phyloP scores from a whole-genome alignment of 257 asterid species.

The Lycium ferocissimum region DNA sequence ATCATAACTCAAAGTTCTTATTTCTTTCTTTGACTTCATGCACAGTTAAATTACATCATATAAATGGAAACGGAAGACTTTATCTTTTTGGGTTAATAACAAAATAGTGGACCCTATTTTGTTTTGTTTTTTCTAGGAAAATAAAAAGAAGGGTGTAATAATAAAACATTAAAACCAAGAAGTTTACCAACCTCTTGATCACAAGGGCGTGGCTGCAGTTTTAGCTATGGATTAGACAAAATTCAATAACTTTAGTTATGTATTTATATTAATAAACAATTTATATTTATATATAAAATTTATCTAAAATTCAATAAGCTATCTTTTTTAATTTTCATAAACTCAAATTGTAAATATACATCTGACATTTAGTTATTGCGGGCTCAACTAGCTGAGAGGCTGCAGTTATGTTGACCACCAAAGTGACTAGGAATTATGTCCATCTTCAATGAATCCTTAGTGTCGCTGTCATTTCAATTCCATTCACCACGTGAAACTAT shows the following conservation, averaged over 20 bases:
- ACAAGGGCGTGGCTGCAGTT: too few species aligned
- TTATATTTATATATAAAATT: too few species aligned
- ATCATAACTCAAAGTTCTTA: too few species aligned
- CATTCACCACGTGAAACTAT: neutral
- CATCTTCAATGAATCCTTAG: constrained; percentile 12
- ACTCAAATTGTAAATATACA: neutral
- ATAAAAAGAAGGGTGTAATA: neutral
- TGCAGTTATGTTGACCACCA: neutral
- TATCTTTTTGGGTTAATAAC: neutral
- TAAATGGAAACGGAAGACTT: too few species aligned
- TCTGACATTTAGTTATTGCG: neutral
- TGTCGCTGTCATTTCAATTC: neutral
- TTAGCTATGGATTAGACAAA: too few species aligned
- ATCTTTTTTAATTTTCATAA: neutral
- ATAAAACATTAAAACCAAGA: neutral
- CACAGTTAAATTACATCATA: too few species aligned
- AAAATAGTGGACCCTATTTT: neutral
- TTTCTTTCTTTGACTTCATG: too few species aligned
- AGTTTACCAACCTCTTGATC: neutral
- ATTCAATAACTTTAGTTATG: too few species aligned
- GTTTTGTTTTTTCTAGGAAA: neutral
- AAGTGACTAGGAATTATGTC: constrained; percentile 14
- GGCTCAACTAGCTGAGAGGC: neutral
- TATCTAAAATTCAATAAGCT: too few species aligned
- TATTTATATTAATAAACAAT: too few species aligned